Evolutionary conservation across 495 filamentous ascomycete genomes (phyloP).

Genomic region (Neurospora tetrasperma): DNA sequence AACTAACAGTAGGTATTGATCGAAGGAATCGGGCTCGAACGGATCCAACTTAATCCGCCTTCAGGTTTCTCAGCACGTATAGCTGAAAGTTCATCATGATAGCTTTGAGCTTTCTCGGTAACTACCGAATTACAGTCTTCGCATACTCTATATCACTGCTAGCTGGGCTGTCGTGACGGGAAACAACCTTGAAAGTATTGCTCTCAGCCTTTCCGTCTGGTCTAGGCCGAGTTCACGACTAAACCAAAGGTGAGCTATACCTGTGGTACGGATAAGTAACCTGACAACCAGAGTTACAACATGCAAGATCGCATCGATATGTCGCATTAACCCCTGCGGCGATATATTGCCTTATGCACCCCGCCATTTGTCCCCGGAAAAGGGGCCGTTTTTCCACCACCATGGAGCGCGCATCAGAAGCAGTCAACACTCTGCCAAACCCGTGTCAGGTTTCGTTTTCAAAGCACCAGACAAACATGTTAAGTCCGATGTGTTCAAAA

Average conservation of each 20-base stretch:
- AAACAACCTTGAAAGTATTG: too few species aligned
- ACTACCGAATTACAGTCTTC: neutral
- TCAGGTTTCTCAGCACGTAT: neutral
- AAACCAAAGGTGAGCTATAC: neutral
- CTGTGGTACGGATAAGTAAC: neutral
- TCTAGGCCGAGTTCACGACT: neutral
- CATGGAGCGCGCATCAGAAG: neutral
- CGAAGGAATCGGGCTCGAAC: neutral
- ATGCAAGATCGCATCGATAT: conserved; percentile 11
- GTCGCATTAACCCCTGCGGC: conserved; percentile 16
- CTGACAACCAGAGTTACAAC: conserved; percentile 6
- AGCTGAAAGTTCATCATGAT: neutral
- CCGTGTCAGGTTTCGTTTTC: conserved; percentile 6
- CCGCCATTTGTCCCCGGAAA: conserved; percentile 17
- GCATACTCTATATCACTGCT: neutral
- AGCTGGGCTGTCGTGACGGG: neutral
- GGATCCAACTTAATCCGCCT: neutral
- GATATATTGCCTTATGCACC: conserved; percentile 21
- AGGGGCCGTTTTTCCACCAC: conserved; percentile 26
- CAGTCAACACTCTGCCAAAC: conserved; percentile 1
- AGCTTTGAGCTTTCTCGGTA: neutral
- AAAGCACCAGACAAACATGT: conserved; percentile 8
- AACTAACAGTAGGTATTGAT: neutral
- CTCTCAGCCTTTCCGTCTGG: neutral
- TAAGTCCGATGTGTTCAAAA: conserved; percentile 6